Evolutionary conservation across 139 green algal genomes (phyloP).

Genomic region (Gonium pectorale): DNA sequence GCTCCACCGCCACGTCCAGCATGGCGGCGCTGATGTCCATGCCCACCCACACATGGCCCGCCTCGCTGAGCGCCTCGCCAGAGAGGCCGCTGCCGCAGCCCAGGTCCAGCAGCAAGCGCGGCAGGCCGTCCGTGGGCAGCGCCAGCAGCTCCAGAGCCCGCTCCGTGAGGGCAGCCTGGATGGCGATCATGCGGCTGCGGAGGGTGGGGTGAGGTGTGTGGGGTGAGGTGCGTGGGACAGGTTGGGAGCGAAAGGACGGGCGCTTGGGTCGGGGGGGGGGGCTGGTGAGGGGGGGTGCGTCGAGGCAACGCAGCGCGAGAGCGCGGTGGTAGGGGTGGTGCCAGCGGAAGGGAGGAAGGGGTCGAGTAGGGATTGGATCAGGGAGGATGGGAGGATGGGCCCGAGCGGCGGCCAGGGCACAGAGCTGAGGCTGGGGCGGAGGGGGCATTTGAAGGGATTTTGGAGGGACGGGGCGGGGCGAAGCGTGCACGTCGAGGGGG

Average conservation of each 20-base stretch:
- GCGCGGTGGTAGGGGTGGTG: no score
- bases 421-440: no score
- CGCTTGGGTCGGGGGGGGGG: neutral
- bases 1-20: constrained; percentile 82
- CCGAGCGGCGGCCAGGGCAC: no score
- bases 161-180: constrained; percentile 86
- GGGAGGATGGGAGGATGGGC: no score
- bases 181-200: constrained; percentile 85
- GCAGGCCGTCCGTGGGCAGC: constrained; percentile 86
- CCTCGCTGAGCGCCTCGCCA: constrained; percentile 76
- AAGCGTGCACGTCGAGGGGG: no score
- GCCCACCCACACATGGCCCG: constrained; percentile 88
- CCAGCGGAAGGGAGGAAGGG: no score
- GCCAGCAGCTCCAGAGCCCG: constrained; percentile 95
- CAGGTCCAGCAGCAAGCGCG: constrained; percentile 93
- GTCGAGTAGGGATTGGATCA: no score
- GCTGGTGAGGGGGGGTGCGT: neutral
- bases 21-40: constrained; percentile 90
- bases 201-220: constrained; percentile 22
- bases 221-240: no score
- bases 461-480: no score
- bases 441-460: no score
- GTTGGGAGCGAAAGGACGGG: no score
- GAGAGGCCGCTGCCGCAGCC: constrained; percentile 95
- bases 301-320: no score